Evolutionary conservation across 1,139 yeast species (phyloP), one percentile per base, ranked within the genome.

Genomic region (Suhomyces guaymorum): DNA sequence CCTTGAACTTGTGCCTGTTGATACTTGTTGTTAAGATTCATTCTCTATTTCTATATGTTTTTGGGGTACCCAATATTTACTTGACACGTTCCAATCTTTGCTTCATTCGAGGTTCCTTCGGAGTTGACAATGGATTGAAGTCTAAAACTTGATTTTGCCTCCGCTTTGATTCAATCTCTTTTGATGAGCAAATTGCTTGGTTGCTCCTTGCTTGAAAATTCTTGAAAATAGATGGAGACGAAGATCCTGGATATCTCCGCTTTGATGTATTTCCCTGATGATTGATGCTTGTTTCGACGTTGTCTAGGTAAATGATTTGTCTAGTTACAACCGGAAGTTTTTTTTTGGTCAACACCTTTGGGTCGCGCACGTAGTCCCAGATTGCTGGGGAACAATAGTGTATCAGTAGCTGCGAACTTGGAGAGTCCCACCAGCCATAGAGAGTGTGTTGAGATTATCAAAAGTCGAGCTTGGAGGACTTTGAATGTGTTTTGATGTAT

Each of bases 1-100:
- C 59, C 61, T 40, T 61, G 61, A 33, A 51, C 56, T 38, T 54
- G 66, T 27, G 49, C 51, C 38, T 53, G 60, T 43, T 55, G 67
- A 47, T 56, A 66, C 44, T 66, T 66, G 30, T 53, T 52, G 41
- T 57, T 57, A 35, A 61, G 51, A 41, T 58, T 59, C 63, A 55
- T 59, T 14, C 21, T 36, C 31, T 29, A 28, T 29, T 9, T 27
- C 13, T 30, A 15, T 19, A 26, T 15, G n/a, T 28, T 11, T 11
- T 32, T 32, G 34, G 33, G 15, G 27, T 26, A 17, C 34, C 40
- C 37, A 37, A 25, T 32, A 19, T 33, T 28, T 17, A 15, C 14
- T 17, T 22, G 25, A 30, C 32, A 25, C 20, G 14, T 24, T 32
- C 30, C 27, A 21, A 30, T 26, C 20, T 32, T 17, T 32, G 32